phyloP scores from a whole-genome alignment of 495 filamentous ascomycete species.

The Peziza echinospora region DNA sequence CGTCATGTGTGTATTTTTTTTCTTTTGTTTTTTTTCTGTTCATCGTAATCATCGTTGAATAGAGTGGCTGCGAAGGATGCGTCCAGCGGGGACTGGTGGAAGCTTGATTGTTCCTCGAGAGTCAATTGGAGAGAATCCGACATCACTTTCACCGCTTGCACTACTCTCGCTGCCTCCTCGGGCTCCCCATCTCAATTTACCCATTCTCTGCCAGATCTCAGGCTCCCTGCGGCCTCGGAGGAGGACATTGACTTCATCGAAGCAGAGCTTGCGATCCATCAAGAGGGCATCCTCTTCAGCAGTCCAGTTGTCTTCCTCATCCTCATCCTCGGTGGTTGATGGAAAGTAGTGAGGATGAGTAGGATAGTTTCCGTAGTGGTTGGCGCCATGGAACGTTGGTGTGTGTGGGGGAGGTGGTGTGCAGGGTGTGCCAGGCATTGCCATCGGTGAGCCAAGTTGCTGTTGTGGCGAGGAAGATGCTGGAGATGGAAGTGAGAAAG shows the following conservation, averaged over 20 bases:
- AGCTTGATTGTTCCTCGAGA: neutral
- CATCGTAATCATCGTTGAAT: slow-evolving; percentile 8
- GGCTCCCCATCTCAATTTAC: slow-evolving; percentile 12
- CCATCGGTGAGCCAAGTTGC: neutral
- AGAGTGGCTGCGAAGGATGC: slow-evolving; percentile 9
- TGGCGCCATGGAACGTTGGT: slow-evolving; percentile 5
- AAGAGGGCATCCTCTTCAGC: slow-evolving; percentile 15
- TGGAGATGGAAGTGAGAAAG: neutral
- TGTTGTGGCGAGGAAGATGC: neutral
- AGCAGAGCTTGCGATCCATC: slow-evolving; percentile 15
- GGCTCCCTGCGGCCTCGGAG: slow-evolving; percentile 12
- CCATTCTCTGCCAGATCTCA: slow-evolving; percentile 17
- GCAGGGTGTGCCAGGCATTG: neutral
- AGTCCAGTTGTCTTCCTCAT: slow-evolving; percentile 9
- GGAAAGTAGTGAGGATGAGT: slow-evolving; percentile 4
- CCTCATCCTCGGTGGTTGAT: slow-evolving; percentile 10
- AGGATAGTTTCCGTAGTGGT: neutral
- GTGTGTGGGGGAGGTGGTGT: slow-evolving; percentile 1
- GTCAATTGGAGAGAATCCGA: neutral
- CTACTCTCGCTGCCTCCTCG: neutral
- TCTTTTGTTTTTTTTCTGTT: too few species aligned
- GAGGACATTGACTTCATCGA: slow-evolving; percentile 19
- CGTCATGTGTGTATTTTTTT: neutral
- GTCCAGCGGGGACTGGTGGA: slow-evolving; percentile 7
- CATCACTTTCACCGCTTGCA: neutral